A percentile compares a stretch with the other conserved stretches of the same genome.
These are phyloP conservation scores for Termitomyces sp. DNA, from an alignment of 768 basidiomycete species.

Conservation along the genomic window DNA sequence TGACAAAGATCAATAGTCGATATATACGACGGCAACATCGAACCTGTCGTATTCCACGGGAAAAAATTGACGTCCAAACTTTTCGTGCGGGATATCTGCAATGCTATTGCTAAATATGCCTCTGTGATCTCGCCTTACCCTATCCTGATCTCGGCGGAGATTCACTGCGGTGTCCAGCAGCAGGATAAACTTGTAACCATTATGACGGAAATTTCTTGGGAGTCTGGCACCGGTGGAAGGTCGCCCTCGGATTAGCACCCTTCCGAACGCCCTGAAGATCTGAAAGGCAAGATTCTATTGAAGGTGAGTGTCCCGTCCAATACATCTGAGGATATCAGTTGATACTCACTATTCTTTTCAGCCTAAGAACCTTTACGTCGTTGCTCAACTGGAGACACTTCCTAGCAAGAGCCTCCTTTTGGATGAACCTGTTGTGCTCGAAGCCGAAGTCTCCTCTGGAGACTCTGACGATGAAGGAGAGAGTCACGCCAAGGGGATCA, in stretches of 20 bases:
- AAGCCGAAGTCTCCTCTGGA: slow-evolving; percentile 21
- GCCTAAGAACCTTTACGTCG: slow-evolving; percentile 71
- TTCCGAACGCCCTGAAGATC: slow-evolving; percentile 86
- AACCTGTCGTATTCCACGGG: slow-evolving; percentile 87
- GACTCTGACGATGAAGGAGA: slow-evolving; percentile 20
- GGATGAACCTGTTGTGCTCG: slow-evolving; percentile 17
- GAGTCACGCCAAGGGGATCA: neutral
- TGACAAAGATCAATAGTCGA: slow-evolving; percentile 58
- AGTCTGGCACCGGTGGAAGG: slow-evolving; percentile 38
- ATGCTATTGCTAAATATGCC: slow-evolving; percentile 84
- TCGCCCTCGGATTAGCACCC: slow-evolving; percentile 36
- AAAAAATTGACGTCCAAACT: slow-evolving; percentile 86
- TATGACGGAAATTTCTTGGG: slow-evolving; percentile 53
- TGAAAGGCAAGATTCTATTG: slow-evolving; percentile 73
- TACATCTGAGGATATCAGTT: neutral
- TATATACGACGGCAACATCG: slow-evolving; percentile 83
- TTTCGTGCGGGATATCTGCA: slow-evolving; percentile 73
- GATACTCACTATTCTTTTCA: slow-evolving; percentile 17
- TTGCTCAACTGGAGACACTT: slow-evolving; percentile 55
- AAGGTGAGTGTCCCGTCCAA: slow-evolving; percentile 54
- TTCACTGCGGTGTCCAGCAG: slow-evolving; percentile 77
- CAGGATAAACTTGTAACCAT: slow-evolving; percentile 79
- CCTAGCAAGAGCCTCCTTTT: too few relatives aligned
- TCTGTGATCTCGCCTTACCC: slow-evolving; percentile 91
- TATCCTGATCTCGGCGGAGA: slow-evolving; percentile 89